Evolutionary conservation across 2,329 filamentous ascomycete genomes (phyloP).

Genomic region (Biscogniauxia mediterranea): DNA sequence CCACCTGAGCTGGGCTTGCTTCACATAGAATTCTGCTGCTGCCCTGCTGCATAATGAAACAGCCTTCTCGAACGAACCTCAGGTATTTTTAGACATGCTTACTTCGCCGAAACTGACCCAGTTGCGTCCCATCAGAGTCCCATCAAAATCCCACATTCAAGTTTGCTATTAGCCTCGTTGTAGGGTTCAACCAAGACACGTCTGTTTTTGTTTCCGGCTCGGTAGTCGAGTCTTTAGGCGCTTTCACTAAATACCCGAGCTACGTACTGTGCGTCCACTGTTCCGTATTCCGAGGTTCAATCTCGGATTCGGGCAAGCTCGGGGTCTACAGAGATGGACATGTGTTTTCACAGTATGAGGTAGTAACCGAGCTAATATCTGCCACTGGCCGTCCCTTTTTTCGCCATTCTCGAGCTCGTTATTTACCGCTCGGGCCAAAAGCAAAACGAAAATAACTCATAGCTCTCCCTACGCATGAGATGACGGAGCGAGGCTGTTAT

Average conservation of each 20-base stretch:
- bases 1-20: background rate
- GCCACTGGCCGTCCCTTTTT: background rate
- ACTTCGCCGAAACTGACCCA: conserved; percentile 5
- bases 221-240: conserved; percentile 10
- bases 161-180: background rate
- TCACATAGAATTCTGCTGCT: background rate
- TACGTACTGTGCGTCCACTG: conserved; percentile 12
- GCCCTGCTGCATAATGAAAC: too few relatives aligned
- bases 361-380: background rate
- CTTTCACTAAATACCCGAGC: conserved; percentile 4
- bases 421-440: background rate
- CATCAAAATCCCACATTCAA: background rate
- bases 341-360: background rate
- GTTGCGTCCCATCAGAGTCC: conserved; percentile 1
- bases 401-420: background rate
- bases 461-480: background rate
- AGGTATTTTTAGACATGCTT: background rate
- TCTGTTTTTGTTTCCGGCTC: background rate
- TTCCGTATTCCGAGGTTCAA: conserved; percentile 14
- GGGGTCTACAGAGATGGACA: conserved; percentile 14
- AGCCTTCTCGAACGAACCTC: too few relatives aligned
- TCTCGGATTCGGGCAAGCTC: conserved; percentile 20
- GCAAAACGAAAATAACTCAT: background rate
- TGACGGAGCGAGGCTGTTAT: background rate
- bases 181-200: background rate